These are phyloP conservation scores for Sporothrix brasiliensis DNA, from an alignment of 2,329 filamentous ascomycete genomes.

Conservation along the genomic window DNA sequence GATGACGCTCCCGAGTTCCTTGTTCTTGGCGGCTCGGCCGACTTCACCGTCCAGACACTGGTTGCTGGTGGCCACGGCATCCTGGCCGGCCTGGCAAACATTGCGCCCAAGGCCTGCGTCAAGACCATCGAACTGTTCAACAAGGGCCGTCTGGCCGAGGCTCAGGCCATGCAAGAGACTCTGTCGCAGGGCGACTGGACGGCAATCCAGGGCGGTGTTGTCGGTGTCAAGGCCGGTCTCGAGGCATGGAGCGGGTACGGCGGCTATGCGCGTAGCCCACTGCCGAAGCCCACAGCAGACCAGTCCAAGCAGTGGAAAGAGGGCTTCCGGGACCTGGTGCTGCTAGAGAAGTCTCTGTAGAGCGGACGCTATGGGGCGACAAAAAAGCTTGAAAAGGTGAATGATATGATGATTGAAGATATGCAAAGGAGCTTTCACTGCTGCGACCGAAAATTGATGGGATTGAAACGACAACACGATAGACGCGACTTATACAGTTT, in stretches of 20 bases:
- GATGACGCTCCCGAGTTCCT: conserved; percentile 55
- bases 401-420: too few relatives aligned
- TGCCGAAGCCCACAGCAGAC: conserved; percentile 55
- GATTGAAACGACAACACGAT: conserved; percentile 13
- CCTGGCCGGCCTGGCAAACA: conserved; percentile 72
- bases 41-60: conserved; percentile 71
- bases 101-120: conserved; percentile 68
- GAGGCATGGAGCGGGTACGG: conserved; percentile 70
- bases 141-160: conserved; percentile 60
- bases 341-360: conserved; percentile 55
- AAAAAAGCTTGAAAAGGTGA: too few relatives aligned
- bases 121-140: conserved; percentile 63
- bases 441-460: background rate
- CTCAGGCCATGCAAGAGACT: conserved; percentile 65
- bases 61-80: conserved; percentile 71
- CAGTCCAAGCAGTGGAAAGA: conserved; percentile 58
- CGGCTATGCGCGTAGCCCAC: conserved; percentile 52
- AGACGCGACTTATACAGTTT: background rate
- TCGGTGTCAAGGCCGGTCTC: conserved; percentile 70
- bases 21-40: conserved; percentile 71
- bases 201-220: conserved; percentile 70
- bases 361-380: background rate
- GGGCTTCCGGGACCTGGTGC: conserved; percentile 56
- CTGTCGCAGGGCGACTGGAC: conserved; percentile 72
- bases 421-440: too few relatives aligned